A percentile compares a stretch with the other conserved stretches of the same genome.
Evolutionary conservation across 1,139 yeast species (phyloP).

Genomic region (Candida tropicalis): DNA sequence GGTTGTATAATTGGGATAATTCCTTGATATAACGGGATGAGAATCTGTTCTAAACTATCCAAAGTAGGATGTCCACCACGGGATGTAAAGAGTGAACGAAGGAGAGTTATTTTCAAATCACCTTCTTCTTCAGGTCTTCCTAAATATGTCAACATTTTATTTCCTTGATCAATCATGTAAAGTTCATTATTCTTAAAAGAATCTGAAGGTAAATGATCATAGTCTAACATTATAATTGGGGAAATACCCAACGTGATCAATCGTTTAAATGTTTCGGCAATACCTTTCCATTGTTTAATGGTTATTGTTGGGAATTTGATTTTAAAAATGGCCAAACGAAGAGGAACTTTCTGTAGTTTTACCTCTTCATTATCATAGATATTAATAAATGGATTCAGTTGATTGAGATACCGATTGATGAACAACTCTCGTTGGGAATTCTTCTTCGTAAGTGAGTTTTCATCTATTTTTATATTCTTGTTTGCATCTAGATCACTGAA

Average conservation of each 20-base stretch:
- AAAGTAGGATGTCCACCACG: slow-evolving; percentile 19
- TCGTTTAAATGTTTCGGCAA: slow-evolving; percentile 52
- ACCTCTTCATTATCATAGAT: slow-evolving; percentile 33
- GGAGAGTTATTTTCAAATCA: slow-evolving; percentile 28
- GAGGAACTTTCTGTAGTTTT: slow-evolving; percentile 39
- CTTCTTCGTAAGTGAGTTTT: slow-evolving; percentile 19
- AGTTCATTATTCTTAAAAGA: slow-evolving; percentile 36
- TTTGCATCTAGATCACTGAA: slow-evolving; percentile 22
- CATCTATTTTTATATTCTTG: slow-evolving; percentile 13
- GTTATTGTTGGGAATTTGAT: slow-evolving; percentile 42
- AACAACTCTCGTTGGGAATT: slow-evolving; percentile 40
- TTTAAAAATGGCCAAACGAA: slow-evolving; percentile 55
- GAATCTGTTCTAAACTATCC: slow-evolving; percentile 34
- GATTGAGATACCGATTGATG: slow-evolving; percentile 43
- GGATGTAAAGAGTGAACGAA: slow-evolving; percentile 32
- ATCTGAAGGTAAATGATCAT: slow-evolving; percentile 30
- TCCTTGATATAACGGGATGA: slow-evolving; percentile 47
- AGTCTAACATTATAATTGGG: slow-evolving; percentile 38
- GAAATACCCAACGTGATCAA: slow-evolving; percentile 53
- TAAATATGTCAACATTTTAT: slow-evolving; percentile 29
- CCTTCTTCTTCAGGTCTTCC: slow-evolving; percentile 29
- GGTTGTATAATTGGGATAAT: slow-evolving; percentile 67
- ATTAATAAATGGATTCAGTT: slow-evolving; percentile 35
- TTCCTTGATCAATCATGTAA: slow-evolving; percentile 37
- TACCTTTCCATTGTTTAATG: slow-evolving; percentile 38